Conservation (phyloP, 2,329 filamentous ascomycete genomes). For the Claviceps spartinae region DNA sequence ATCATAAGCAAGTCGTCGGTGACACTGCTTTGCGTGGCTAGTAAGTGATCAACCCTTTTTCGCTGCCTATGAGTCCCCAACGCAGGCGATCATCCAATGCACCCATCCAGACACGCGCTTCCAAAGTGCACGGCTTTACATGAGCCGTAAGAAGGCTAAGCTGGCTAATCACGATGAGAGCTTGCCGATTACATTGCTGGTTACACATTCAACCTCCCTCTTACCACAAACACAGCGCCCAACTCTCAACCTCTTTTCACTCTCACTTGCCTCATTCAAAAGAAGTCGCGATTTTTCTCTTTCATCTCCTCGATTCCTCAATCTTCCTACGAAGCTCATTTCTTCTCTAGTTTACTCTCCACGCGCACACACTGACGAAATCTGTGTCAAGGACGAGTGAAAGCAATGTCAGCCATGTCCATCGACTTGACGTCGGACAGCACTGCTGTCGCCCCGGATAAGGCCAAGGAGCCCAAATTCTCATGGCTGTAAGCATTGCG, state of each 20-base stretch:
- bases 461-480: conserved; percentile 10
- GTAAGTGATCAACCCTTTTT: conserved; percentile 1
- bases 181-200: not conserved
- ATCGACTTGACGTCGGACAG: conserved; percentile 1
- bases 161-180: not conserved
- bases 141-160: not conserved
- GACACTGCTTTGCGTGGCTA: not conserved
- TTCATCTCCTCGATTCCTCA: not conserved
- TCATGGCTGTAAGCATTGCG: conserved; percentile 25
- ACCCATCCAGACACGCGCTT: not conserved
- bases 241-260: not conserved
- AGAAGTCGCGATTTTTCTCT: not conserved
- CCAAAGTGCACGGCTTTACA: too few species aligned
- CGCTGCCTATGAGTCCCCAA: not conserved
- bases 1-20: not conserved
- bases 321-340: not conserved
- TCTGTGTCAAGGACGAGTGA: not conserved
- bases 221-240: not conserved
- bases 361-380: not conserved
- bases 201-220: not conserved
- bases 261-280: not conserved
- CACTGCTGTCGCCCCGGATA: conserved; percentile 1
- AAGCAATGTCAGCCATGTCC: conserved; percentile 5
- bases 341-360: not conserved
- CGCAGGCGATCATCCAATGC: not conserved